phyloP scores from a whole-genome alignment of 805 yeast genomes.

The Teunomyces cretensis region DNA sequence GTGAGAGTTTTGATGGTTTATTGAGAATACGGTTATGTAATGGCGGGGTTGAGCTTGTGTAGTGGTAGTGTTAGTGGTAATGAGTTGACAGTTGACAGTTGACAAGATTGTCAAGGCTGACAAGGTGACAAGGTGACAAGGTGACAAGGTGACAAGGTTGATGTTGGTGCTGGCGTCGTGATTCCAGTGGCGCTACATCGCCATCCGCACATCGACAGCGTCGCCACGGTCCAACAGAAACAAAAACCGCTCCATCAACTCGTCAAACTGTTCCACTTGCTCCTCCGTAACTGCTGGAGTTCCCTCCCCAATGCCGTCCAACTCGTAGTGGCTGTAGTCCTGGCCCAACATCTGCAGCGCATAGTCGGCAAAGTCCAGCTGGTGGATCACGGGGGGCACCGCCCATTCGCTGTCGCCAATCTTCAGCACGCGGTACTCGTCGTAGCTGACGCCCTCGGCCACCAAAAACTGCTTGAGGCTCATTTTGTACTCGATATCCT shows the following conservation, averaged over 20 bases:
- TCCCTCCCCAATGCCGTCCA: not conserved
- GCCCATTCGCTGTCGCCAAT: not conserved
- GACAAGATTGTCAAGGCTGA: no score
- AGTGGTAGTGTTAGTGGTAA: no score
- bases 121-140: no score
- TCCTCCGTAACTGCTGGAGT: not conserved
- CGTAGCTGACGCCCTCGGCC: constrained; percentile 7
- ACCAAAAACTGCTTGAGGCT: constrained; percentile 7
- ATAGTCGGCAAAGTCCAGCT: constrained; percentile 13
- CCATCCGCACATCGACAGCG: not conserved
- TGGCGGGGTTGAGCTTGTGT: no score
- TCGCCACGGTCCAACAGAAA: not conserved
- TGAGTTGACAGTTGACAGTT: no score
- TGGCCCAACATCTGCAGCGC: constrained; percentile 9
- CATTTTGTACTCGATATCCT: constrained; percentile 8
- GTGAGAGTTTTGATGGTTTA: not conserved
- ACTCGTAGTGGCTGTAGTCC: not conserved
- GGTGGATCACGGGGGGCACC: constrained; percentile 10
- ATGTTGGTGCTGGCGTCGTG: no score
- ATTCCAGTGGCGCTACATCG: not conserved
- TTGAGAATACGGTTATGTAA: no score
- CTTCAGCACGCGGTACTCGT: constrained; percentile 9
- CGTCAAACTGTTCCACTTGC: not conserved
- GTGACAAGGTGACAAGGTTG: no score
- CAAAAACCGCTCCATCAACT: not conserved